phyloP scores from a whole-genome alignment of 495 filamentous ascomycete species.

The Achaetomiella virescens region DNA sequence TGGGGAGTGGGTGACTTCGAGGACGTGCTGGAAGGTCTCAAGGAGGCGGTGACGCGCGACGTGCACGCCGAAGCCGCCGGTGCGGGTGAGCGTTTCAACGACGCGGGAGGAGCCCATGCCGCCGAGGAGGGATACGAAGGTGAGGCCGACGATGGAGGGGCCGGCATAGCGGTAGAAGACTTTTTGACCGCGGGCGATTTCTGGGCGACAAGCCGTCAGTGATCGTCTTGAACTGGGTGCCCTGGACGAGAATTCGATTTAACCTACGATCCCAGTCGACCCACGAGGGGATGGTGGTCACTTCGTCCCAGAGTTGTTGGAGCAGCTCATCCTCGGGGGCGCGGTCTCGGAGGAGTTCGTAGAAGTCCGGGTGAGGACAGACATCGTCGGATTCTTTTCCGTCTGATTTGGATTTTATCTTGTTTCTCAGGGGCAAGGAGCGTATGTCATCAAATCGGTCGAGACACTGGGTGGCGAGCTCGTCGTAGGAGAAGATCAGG shows the following conservation, averaged over 20 bases:
- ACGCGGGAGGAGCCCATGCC: constrained; percentile 59
- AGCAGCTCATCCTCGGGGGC: constrained; percentile 51
- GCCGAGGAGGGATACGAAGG: constrained; percentile 60
- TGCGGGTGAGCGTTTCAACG: constrained; percentile 69
- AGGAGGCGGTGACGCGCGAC: constrained; percentile 64
- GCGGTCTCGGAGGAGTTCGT: constrained; percentile 54
- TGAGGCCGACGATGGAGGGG: constrained; percentile 53
- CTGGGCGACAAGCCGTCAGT: background rate
- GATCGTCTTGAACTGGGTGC: no score
- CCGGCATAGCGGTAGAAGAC: constrained; percentile 69
- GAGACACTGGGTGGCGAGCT: constrained; percentile 59
- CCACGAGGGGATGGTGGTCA: constrained; percentile 68
- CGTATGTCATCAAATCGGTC: constrained; percentile 22
- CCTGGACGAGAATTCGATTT: no score
- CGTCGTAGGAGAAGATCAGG: constrained; percentile 60
- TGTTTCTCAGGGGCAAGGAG: background rate
- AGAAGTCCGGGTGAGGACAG: constrained; percentile 47
- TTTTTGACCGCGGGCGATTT: constrained; percentile 64
- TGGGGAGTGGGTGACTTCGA: constrained; percentile 60
- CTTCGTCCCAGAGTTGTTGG: constrained; percentile 56
- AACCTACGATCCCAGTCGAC: constrained; percentile 61
- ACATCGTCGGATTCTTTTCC: background rate
- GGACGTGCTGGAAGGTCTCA: constrained; percentile 71
- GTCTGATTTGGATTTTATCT: background rate
- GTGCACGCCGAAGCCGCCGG: constrained; percentile 68